These are phyloP conservation scores for Parafenestella ontariensis DNA, from an alignment of 2,329 filamentous ascomycete species.

Conservation along the genomic window DNA sequence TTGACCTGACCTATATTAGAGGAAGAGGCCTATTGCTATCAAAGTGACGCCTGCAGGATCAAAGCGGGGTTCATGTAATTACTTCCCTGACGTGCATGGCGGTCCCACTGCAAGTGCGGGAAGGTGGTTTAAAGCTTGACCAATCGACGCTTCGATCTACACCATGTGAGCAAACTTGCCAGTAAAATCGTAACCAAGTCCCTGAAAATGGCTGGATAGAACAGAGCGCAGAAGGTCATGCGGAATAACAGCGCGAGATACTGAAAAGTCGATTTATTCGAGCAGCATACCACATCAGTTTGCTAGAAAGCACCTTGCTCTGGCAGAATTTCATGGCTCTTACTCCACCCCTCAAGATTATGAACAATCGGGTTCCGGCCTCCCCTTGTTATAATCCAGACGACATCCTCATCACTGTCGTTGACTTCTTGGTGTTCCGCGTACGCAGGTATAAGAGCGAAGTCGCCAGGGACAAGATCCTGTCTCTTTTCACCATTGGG, in stretches of 20 bases:
- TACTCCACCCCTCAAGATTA: slow-evolving; percentile 68
- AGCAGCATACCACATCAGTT: neutral
- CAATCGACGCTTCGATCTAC: slow-evolving; percentile 9
- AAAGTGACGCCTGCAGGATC: neutral
- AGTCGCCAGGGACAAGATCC: slow-evolving; percentile 68
- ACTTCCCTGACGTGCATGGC: neutral
- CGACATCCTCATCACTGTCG: slow-evolving; percentile 67
- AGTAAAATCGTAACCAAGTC: neutral
- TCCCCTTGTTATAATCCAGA: slow-evolving; percentile 71
- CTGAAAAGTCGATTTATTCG: neutral
- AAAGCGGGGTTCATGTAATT: neutral
- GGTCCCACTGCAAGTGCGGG: neutral
- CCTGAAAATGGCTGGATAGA: neutral
- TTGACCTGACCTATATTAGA: neutral
- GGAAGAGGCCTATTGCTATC: neutral
- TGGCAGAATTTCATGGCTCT: slow-evolving; percentile 25
- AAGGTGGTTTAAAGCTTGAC: slow-evolving; percentile 1
- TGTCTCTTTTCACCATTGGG: slow-evolving; percentile 62
- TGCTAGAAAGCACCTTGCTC: slow-evolving; percentile 5
- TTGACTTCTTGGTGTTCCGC: slow-evolving; percentile 75
- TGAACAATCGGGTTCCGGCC: slow-evolving; percentile 68
- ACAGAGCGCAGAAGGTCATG: neutral
- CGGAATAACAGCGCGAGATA: neutral
- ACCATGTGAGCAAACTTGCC: slow-evolving; percentile 13
- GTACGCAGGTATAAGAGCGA: slow-evolving; percentile 73